Base-by-base conservation (phyloP, 805 yeast genomes). In the Cyberlindnera bimundalis region DNA sequence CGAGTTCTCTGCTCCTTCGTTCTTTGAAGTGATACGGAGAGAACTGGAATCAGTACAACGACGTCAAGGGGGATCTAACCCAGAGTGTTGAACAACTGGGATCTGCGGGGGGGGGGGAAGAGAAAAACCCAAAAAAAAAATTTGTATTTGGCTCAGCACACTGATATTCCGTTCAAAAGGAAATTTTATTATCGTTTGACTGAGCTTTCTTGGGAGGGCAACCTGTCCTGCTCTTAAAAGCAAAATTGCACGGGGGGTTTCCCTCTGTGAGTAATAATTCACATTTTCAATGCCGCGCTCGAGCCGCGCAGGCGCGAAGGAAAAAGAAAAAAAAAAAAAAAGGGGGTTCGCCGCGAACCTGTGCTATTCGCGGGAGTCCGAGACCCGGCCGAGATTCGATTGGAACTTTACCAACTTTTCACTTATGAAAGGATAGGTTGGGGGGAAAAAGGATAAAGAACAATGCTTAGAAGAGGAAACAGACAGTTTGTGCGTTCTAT, bases 401-500 rank as follows among this genome's bases (percentile, higher is more conserved):
- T 26, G 6, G n/a, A 9, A n/a, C n/a, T 11, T 8, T 8, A 8
- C 11, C 25, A 8, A 8, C 25, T 11, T 11, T 8, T 23, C 25
- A 23, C 25, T 11, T 8, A 23, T 8, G 25, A 23, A 23, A 23
- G 11, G 25, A 23, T 8, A 11, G n/a, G n/a, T n/a, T n/a, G n/a
- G n/a, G n/a, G n/a, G n/a, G n/a, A n/a, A n/a, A n/a, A n/a, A n/a
- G n/a, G n/a, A n/a, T n/a, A n/a, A n/a, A 7, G 24, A 21, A 21
- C n/a, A n/a, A 43, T 38, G 40, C 35, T 39, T 10, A 35, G 41
- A 25, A 25, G 41, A 26, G 35, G 37, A 6, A 23, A 24, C 36
- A 29, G 32, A 14, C 38, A 35, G 21, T 39, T 52, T 35, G 17
- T 21, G 12, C 37, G 59, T 19, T 47, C 51, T 5, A 48, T 55